Evolutionary conservation across 2,329 filamentous ascomycete genomes (phyloP).

Genomic region (Alternaria sp.): DNA sequence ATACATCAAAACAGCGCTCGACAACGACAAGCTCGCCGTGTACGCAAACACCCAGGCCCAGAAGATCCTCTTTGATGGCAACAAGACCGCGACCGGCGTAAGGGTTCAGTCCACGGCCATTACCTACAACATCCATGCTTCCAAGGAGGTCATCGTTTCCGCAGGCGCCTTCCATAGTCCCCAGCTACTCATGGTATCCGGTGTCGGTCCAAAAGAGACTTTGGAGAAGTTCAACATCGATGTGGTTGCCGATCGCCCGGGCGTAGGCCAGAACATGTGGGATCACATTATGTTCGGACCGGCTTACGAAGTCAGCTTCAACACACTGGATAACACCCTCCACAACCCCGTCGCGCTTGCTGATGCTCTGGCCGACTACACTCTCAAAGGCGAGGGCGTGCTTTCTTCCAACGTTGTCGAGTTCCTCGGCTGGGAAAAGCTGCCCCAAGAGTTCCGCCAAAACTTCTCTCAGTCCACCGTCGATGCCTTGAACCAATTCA

Average conservation of each 20-base stretch:
- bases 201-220: constrained; percentile 35
- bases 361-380: neutral
- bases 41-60: constrained; percentile 43
- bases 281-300: constrained; percentile 23
- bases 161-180: constrained; percentile 22
- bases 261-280: constrained; percentile 32
- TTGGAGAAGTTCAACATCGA: constrained; percentile 23
- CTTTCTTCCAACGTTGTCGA: neutral
- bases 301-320: neutral
- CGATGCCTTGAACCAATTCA: neutral
- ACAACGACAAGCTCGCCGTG: constrained; percentile 16
- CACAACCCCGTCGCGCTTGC: neutral
- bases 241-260: constrained; percentile 22
- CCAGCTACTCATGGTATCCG: constrained; percentile 47
- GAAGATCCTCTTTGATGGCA: constrained; percentile 44
- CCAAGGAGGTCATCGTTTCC: neutral
- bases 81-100: constrained; percentile 23
- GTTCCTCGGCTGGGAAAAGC: constrained; percentile 1
- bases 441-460: neutral
- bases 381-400: neutral
- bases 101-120: constrained; percentile 50
- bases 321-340: neutral
- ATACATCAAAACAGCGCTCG: constrained; percentile 4
- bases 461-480: neutral
- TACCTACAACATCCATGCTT: constrained; percentile 42